A percentile compares a stretch with the other conserved stretches of the same genome.
These are phyloP conservation scores for Paraglomus brasilianum DNA, from an alignment of 192 early-diverging fungal genomes.

Conservation along the genomic window DNA sequence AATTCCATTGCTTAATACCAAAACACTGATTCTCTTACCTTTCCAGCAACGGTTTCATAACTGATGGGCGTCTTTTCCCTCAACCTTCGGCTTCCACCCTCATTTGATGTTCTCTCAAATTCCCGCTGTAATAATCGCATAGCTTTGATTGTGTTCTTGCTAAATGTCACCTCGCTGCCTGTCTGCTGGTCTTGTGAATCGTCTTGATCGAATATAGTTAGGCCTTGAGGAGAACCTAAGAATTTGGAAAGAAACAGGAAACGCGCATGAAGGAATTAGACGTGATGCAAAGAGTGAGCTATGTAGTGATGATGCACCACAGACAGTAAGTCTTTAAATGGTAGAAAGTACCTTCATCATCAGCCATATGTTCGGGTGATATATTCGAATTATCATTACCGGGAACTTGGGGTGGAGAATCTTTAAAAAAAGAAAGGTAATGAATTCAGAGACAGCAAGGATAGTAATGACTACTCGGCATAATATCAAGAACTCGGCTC, in stretches of 20 bases:
- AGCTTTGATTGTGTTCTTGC: slow-evolving; percentile 61
- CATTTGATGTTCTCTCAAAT: slow-evolving; percentile 42
- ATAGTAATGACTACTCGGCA: too few relatives aligned
- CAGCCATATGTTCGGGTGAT: too few relatives aligned
- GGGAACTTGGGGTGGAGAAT: too few relatives aligned
- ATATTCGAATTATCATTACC: too few relatives aligned
- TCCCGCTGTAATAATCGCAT: slow-evolving; percentile 55
- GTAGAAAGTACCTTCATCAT: too few relatives aligned
- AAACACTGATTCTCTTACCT: slow-evolving; percentile 33
- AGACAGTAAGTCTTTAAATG: too few relatives aligned
- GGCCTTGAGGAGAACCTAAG: neutral
- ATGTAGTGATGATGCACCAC: too few relatives aligned
- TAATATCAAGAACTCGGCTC: too few relatives aligned
- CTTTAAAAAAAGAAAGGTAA: too few relatives aligned
- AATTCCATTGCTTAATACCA: slow-evolving; percentile 23
- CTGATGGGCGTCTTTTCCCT: neutral
- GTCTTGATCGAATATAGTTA: slow-evolving; percentile 30
- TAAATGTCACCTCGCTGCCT: slow-evolving; percentile 42
- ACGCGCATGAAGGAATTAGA: too few relatives aligned
- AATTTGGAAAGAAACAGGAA: neutral
- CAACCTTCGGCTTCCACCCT: slow-evolving; percentile 13
- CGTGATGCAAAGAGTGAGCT: too few relatives aligned
- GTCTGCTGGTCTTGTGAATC: slow-evolving; percentile 19
- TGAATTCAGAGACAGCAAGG: too few relatives aligned
- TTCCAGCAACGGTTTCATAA: slow-evolving; percentile 32